Conservation (phyloP, 371 early-diverging fungal species). For the Rhizomucor pusillus region DNA sequence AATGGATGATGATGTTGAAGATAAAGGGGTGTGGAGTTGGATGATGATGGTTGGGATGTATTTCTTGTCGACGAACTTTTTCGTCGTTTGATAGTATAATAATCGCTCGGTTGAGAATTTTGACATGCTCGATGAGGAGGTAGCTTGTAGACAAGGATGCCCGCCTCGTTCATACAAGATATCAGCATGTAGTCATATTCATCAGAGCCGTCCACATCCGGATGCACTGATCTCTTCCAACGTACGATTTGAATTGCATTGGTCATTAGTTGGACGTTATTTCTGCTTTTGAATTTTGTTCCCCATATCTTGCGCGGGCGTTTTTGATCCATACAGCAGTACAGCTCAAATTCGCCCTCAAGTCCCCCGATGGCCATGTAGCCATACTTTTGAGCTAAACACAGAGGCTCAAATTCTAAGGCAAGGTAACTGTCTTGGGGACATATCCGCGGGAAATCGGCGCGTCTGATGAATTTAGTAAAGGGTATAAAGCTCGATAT, state of each 20-base stretch:
- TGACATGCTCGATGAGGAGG: slow-evolving; percentile 35
- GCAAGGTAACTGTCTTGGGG: slow-evolving; percentile 28
- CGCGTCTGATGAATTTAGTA: slow-evolving; percentile 46
- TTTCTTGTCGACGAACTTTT: too few species aligned
- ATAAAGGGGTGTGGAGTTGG: not conserved
- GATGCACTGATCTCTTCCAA: slow-evolving; percentile 21
- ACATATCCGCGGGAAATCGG: slow-evolving; percentile 29
- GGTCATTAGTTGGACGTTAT: slow-evolving; percentile 46
- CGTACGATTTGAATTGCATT: slow-evolving; percentile 58
- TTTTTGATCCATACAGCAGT: slow-evolving; percentile 42
- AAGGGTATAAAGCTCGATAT: slow-evolving; percentile 29
- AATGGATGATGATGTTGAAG: slow-evolving; percentile 4
- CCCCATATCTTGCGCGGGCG: slow-evolving; percentile 39
- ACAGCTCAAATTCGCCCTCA: slow-evolving; percentile 46
- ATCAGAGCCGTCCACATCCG: slow-evolving; percentile 7
- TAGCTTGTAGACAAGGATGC: slow-evolving; percentile 40
- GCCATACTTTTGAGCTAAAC: slow-evolving; percentile 53
- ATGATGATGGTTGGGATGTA: too few species aligned
- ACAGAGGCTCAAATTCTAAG: slow-evolving; percentile 40
- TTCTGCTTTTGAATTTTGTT: slow-evolving; percentile 30
- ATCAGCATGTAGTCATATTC: slow-evolving; percentile 25
- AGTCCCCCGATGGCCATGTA: slow-evolving; percentile 55
- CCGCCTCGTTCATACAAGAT: slow-evolving; percentile 51
- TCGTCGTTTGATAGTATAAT: not conserved
- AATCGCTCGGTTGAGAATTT: not conserved